Evolutionary conservation across 2,329 filamentous ascomycete species (phyloP), one percentile per base, ranked within the genome.

Genomic region (Cordyceps javanica): DNA sequence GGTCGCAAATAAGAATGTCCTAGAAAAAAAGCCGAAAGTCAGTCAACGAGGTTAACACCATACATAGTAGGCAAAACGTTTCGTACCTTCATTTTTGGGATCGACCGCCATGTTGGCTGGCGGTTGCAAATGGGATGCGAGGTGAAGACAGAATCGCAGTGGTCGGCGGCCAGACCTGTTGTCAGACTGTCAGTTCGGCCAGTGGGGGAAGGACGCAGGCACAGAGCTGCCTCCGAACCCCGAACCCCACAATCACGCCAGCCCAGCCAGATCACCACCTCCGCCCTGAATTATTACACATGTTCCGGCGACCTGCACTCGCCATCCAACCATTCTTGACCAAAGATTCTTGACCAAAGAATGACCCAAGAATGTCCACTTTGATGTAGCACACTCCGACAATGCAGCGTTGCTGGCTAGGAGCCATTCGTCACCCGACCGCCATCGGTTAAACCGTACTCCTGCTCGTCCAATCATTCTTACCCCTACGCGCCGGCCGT

Each of bases 1-100:
- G 62, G 23, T 62, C 57, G 14, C 60, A 52, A 51, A 65, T 56
- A 16, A 62, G 44, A 10, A 63, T 62, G 32, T 62, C 60, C 63
- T 63, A 10, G 14, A 5, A 19, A 50, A 19, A 50, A 50, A 39
- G 14, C 41, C 32, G 32, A 1, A 23, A 41, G 23, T 39, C 14
- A 39, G 34, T 28, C 7, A 41, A 52, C n/a, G 21, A 13, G 19
- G 34, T 30, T 26, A 21, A n/a, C n/a, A n/a, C n/a, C 10, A 0
- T 41, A 13, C 23, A 28, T 41, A 52, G 25, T 41, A 3, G 11
- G 23, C 16, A 28, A n/a, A 52, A 41, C 21, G 21, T 41, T 41
- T 41, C 21, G 21, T 41, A 52, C 49, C 36, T 41, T 52, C 23
- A 46, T 46, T 19, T 46, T 46, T 9, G 3, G 8, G 2, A 16